Evolutionary conservation across 495 filamentous ascomycete genomes (phyloP), one percentile per base, ranked within the genome.

Genomic region (Xylaria intraflava): DNA sequence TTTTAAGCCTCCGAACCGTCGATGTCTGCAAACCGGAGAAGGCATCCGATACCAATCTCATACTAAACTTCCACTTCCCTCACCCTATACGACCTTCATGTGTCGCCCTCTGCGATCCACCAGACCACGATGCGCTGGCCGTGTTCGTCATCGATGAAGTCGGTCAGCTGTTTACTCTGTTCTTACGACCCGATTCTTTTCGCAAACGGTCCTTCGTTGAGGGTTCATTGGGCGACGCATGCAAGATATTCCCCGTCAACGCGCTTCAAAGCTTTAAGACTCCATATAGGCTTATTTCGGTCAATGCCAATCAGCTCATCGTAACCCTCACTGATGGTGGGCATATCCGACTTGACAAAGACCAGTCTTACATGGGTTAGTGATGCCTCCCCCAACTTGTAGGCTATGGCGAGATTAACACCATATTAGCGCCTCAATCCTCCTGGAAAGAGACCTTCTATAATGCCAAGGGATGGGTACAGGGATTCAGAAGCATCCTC

Each of bases 281-380:
- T 49, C 89, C 91, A 6, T 90, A 96, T 65, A 79, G 89, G 52
- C 74, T 99, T 39, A 75, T 87, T 46, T 87, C 89, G 10, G 78
- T 87, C 50, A 86, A 73, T 57, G 73, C 81, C 19, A 72, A 85
- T 29, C 82, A 92, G 65, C 65, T 97, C 35, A 80, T 96, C 46
- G 76, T 94, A 26, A 84, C 89, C 0, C 78, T 95, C 30, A 81
- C 87, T 49, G 90, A 95, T 71, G 94, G 94, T 26, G 81, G 83
- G 27, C 77, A 96, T 23, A 62, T 96, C 56, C 83, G 78, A 41
- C 74, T 97, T 59, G 83, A 83, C 35, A 80, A 82, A 61, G 77
- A 79, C 58, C 74, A 78, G 41, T 74, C 75, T n/a, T 76, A 83
- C 54, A 84, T 88, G 70, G 80, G 88, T 87, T 71, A 73, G 74